Evolutionary conservation across 202 grass and related monocot species (phyloP).

Genomic region (Miscanthus sacchariflorus): DNA sequence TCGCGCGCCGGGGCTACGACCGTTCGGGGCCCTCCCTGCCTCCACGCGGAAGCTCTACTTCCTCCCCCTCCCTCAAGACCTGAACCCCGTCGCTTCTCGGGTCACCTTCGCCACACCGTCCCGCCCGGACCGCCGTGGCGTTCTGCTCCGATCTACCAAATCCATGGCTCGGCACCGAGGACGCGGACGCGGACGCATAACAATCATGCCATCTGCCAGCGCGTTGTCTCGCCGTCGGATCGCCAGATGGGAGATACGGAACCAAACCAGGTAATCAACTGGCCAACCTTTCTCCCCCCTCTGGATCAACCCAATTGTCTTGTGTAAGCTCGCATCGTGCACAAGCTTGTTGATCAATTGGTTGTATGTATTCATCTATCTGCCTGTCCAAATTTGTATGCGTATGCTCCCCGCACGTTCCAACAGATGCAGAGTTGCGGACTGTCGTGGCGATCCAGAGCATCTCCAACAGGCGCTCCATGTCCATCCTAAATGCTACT

Average conservation of each 20-base stretch:
- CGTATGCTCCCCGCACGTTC: neutral
- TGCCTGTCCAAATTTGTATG: neutral
- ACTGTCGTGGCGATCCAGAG: neutral
- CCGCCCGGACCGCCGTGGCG: neutral
- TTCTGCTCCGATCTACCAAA: neutral
- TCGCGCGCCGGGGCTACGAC: neutral
- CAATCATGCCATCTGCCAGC: neutral
- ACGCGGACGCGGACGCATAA: neutral
- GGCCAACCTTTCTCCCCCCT: neutral
- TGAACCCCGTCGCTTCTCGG: neutral
- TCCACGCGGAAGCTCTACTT: neutral
- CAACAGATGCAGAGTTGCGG: neutral
- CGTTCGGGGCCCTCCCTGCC: neutral
- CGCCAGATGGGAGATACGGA: neutral
- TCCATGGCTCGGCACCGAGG: neutral
- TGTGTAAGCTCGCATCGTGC: neutral
- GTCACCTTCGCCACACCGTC: neutral
- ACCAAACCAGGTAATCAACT: neutral
- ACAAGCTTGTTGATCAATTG: neutral
- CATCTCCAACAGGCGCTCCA: too few relatives aligned
- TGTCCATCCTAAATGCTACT: too few relatives aligned
- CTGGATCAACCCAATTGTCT: slow-evolving; percentile 3
- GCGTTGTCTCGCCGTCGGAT: neutral
- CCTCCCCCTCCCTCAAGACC: neutral
- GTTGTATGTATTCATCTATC: neutral